Base-by-base conservation (phyloP, 345 rosid genomes). In the Alliaria petiolata region DNA sequence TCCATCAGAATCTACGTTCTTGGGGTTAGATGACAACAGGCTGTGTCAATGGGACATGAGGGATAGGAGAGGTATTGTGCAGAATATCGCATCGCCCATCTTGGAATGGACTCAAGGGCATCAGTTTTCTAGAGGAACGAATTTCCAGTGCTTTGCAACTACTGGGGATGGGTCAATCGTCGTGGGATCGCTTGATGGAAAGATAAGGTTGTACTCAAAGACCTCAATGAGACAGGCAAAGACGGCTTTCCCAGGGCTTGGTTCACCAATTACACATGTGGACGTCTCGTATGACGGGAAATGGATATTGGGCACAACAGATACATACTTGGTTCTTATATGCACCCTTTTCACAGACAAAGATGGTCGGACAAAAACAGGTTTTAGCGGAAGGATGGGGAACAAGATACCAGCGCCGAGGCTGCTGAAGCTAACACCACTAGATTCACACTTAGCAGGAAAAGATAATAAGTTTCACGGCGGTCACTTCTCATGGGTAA, bases 21-120 rank as follows among this genome's bases (percentile, higher is more conserved):
- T 91, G 81, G 98, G 98, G 34, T 81, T 93, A 79, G 96, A 93
- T 82, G 90, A 93, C 77, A 93, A 82, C 59, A 87, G 96, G 82
- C 81, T 93, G 76, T 93, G 97, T 70, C 98, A 89, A 43, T 93
- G 98, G 98, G 98, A 93, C 80, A 89, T 85, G 96, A 85, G 98
- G 76, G 98, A 91, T 58, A 82, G 67, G 79, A 74, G 84, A 33
- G 98, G 98, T 46, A 81, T 89, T 15, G 97, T 91, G 59, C 97
- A 87, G 87, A 78, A 86, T 67, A 82, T 89, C 13, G 83, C 53
- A 7, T 87, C 97, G 0, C 95, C 97, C 1, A 87, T 89, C 65
- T 81, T 93, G 85, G 78, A 87, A 47, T 93, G 97, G 96, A 81
- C 83, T 59, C 97, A 89, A 70, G 97, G 98, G 62, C 97, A 91